Evolutionary conservation across 2,329 filamentous ascomycete genomes (phyloP), one percentile per base, ranked within the genome.

Genomic region (Fusarium xyrophilum): DNA sequence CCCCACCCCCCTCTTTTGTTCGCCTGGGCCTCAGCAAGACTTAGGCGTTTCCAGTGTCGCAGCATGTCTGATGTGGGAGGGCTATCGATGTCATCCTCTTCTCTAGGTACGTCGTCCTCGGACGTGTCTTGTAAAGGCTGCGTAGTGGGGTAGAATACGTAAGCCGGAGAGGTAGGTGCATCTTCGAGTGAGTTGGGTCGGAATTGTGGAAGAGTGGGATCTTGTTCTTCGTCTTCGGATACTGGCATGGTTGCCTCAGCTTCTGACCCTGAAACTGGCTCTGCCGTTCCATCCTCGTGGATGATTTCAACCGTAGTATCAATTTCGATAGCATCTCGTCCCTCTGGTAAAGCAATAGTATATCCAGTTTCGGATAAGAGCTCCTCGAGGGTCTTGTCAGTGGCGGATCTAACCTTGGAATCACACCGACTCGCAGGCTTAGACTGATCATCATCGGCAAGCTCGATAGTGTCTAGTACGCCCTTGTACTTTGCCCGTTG

Each of bases 1-100:
- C 93, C 95, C 79, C 89, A 91, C 2, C 93, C 94, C n/a, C 91
- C 93, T 28, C 93, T 85, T 60, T 85, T 82, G 58, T 83, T 84
- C 4, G 92, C 90, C 75, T 93, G 89, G 38, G 84, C 81, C 74
- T 96, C 92, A 2, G 90, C 86, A 19, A 84, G 76, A 69, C 91
- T 88, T 11, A 94, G 81, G 30, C 78, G 76, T 73, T 85, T 86
- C 83, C 84, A 88, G 30, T 79, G 74, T 28, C 80, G 70, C 19
- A 88, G 76, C 32, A 76, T 82, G 35, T 74, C 71, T 6, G 65
- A 52, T 4, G 74, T 66, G 1, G 77, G 73, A 28, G 76, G 72
- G 39, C 62, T 62, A 12, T 65, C 62, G 15, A 60, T 30, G 28
- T 70, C 69, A 17, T 56, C 60, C 13, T 64, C 73, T n/a, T 51